Evolutionary conservation across 352 stramenopile species (phyloP).

Genomic region (Paralagenidium karlingii): DNA sequence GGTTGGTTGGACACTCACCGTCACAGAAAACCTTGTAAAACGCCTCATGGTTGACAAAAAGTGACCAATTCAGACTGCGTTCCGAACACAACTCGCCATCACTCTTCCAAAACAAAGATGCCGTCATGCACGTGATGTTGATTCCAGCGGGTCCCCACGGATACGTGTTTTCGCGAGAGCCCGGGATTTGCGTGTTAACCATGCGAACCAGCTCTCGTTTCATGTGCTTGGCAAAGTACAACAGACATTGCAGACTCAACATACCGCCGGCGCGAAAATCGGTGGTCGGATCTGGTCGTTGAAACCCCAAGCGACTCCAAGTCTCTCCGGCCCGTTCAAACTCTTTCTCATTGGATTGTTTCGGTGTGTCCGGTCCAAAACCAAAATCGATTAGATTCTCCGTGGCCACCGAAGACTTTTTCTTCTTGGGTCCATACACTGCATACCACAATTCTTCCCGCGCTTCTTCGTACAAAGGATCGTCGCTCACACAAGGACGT

Average conservation of each 20-base stretch:
- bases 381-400: conserved; percentile 8
- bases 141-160: conserved; percentile 74
- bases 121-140: conserved; percentile 78
- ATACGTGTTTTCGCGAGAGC: conserved; percentile 71
- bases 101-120: conserved; percentile 68
- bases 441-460: conserved; percentile 44
- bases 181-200: conserved; percentile 64
- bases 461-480: conserved; percentile 46
- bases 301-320: conserved; percentile 74
- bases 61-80: conserved; percentile 44
- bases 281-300: conserved; percentile 72
- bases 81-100: conserved; percentile 60
- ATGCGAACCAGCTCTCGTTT: conserved; percentile 54
- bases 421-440: conserved; percentile 29
- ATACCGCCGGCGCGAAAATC: conserved; percentile 75
- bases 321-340: conserved; percentile 65
- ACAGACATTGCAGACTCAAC: conserved; percentile 64
- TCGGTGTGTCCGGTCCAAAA: background rate
- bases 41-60: conserved; percentile 51
- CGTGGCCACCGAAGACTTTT: conserved; percentile 3
- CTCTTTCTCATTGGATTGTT: no score
- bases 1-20: no score
- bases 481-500: conserved; percentile 48
- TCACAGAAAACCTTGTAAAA: conserved; percentile 74
- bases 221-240: conserved; percentile 69